Conservation (phyloP, 345 rosid species). For the Salix exigua region DNA sequence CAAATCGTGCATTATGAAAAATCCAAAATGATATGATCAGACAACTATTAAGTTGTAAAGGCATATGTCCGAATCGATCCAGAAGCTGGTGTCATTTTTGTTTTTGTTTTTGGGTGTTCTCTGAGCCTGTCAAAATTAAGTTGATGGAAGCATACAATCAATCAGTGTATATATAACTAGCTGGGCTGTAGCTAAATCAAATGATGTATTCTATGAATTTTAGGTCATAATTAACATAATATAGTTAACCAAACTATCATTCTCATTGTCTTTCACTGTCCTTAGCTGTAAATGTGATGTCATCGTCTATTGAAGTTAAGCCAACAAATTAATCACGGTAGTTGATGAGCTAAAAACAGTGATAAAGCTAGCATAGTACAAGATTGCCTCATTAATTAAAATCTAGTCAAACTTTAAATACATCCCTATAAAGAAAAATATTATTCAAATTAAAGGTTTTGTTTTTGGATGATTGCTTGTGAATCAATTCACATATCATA, state of each 20-base stretch:
- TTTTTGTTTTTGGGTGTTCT: neutral
- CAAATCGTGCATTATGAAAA: too few species aligned
- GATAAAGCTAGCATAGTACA: neutral
- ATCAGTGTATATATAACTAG: neutral
- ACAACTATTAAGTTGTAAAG: neutral
- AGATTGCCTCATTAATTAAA: neutral
- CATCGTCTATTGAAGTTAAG: constrained; percentile 35
- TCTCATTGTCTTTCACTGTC: constrained; percentile 39
- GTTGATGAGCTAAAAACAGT: constrained; percentile 31
- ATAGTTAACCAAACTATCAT: constrained; percentile 25
- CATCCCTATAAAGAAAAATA: neutral
- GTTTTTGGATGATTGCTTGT: neutral
- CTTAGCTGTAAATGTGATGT: constrained; percentile 46
- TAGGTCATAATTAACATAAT: neutral
- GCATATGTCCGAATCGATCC: neutral
- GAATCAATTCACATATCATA: constrained; percentile 9
- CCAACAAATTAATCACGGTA: constrained; percentile 30
- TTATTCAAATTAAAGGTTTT: neutral
- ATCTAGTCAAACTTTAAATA: neutral
- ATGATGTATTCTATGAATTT: neutral
- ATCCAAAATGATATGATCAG: too few species aligned
- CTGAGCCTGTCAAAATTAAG: neutral
- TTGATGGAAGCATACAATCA: neutral
- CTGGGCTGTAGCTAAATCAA: neutral
- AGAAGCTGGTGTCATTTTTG: neutral